Percentiles rank a stretch among this genome's conserved stretches.
phyloP scores from a whole-genome alignment of 176 grass and related monocot genomes.

The Poa annua region DNA sequence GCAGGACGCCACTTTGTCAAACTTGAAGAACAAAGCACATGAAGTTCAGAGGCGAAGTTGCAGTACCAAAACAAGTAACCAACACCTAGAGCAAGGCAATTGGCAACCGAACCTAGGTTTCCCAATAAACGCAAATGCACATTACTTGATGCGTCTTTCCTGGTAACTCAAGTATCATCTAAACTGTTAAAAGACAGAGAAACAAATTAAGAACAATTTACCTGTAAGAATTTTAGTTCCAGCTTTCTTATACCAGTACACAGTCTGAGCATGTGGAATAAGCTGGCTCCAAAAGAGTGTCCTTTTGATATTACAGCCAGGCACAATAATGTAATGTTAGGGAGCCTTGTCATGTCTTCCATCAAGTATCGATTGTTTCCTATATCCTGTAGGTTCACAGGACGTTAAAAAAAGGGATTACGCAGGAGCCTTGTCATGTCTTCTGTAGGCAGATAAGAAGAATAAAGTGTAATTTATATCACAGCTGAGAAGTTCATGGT shows the following conservation, averaged over 20 bases:
- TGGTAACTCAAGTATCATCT: not conserved
- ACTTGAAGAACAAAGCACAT: not conserved
- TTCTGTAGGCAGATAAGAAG: not conserved
- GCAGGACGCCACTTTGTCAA: not conserved
- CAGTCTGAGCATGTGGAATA: constrained; percentile 14
- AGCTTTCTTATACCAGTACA: constrained; percentile 25
- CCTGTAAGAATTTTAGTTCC: not conserved
- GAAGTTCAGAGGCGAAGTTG: not conserved
- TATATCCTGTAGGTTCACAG: constrained; percentile 12
- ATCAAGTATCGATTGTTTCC: not conserved
- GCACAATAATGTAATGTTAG: not conserved
- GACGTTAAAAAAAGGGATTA: constrained; percentile 11
- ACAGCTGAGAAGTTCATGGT: not conserved
- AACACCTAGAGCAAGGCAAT: not conserved
- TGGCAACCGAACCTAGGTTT: not conserved
- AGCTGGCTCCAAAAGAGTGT: constrained; percentile 15
- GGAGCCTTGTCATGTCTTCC: constrained; percentile 35
- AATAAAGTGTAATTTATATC: not conserved
- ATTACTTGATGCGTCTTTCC: not conserved
- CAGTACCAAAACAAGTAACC: not conserved
- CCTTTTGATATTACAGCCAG: not conserved
- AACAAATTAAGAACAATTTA: not conserved
- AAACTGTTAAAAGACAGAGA: not conserved
- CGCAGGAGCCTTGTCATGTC: not conserved
- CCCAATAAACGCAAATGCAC: not conserved